Base-by-base conservation (phyloP, 305 asterid genomes). In the Fraxinus albicans region DNA sequence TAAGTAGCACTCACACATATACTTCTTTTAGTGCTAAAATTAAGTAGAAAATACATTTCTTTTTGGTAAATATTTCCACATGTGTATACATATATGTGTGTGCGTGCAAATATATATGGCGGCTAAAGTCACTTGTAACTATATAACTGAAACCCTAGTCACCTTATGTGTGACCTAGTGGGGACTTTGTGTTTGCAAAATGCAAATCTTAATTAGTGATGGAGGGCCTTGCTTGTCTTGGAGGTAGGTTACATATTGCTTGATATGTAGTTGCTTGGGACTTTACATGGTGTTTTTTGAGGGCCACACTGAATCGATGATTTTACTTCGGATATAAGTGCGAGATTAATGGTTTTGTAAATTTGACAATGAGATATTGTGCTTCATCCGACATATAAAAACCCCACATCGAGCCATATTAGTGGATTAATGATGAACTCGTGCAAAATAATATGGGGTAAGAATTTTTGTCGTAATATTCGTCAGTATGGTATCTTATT, bases 81-180 rank as follows among this genome's bases (percentile, higher is more conserved):
- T 42, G 25, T 27, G 19, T n/a, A 38, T 81, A 15, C n/a, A 47
- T 65, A 33, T 77, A 65, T 29, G 69, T 29, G 63, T 53, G 88
- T 87, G 90, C 93, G 82, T 90, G 93, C 91, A 84, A 86, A 86
- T 82, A 84, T 89, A 85, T 88, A 75, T 84, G 90, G 87, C 93
- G 91, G 93, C 93, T 89, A 88, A 89, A 87, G 90, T 70, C 86
- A 83, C 76, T 80, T 86, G 86, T 86, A 85, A 86, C 86, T 77
- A 78, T 84, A 78, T 74, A 87, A 87, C 88, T 88, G n/a, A 87
- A 87, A 80, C 27, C 85, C 53, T 80, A 84, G 88, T 86, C 85
- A 82, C 87, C 80, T 84, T 81, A 77, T 83, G 84, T 82, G 83
- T 86, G 65, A 81, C 75, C 79, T 78, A 25, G 90, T 90, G 90